Evolutionary conservation across 768 basidiomycete genomes (phyloP).

Genomic region (Leccinum rimulosum): DNA sequence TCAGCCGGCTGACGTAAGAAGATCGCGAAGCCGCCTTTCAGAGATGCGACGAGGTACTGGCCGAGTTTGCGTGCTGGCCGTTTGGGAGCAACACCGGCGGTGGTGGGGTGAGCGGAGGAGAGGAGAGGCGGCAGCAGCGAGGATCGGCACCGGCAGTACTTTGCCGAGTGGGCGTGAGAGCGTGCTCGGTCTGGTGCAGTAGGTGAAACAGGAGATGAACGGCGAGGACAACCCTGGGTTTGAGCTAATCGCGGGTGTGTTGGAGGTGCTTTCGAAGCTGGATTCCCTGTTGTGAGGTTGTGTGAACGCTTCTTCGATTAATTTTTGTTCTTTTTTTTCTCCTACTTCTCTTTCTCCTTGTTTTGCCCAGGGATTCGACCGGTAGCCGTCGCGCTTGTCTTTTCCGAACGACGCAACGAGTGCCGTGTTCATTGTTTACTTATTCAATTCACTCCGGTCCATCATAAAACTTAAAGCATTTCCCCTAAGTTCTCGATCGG

Average conservation of each 20-base stretch:
- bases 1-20: conserved; percentile 85
- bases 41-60: conserved; percentile 90
- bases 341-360: neutral
- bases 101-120: conserved; percentile 32
- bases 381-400: neutral
- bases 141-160: conserved; percentile 56
- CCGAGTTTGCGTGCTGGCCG: conserved; percentile 90
- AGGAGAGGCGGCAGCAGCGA: conserved; percentile 29
- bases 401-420: neutral
- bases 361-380: neutral
- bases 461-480: neutral
- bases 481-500: neutral
- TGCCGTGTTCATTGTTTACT: neutral
- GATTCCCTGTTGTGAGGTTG: conserved; percentile 52
- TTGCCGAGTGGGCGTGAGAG: conserved; percentile 59
- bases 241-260: conserved; percentile 87
- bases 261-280: conserved; percentile 91
- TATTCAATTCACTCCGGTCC: neutral
- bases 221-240: conserved; percentile 81
- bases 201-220: conserved; percentile 68
- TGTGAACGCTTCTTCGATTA: conserved; percentile 5
- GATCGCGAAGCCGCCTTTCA: conserved; percentile 91
- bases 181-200: conserved; percentile 69
- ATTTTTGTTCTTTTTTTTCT: neutral
- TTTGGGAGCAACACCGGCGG: conserved; percentile 51